Evolutionary conservation across 2,329 filamentous ascomycete species (phyloP).

Genomic region (Ophiosphaerella narmari): DNA sequence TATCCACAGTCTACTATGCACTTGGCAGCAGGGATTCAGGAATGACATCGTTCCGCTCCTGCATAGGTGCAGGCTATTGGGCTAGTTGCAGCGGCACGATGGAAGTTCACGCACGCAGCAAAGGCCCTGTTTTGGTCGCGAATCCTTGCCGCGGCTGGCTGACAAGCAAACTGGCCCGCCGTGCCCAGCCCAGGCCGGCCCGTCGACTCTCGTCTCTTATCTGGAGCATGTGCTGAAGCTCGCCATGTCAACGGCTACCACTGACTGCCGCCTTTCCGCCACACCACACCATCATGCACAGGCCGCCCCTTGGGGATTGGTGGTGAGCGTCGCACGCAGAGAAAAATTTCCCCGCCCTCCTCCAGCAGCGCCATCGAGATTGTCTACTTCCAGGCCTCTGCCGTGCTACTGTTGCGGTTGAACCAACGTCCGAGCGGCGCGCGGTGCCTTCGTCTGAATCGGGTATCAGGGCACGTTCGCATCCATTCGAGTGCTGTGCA

Average conservation of each 20-base stretch:
- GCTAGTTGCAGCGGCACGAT: background rate
- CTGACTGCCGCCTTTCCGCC: background rate
- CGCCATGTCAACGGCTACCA: slow-evolving; percentile 1
- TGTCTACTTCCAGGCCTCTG: background rate
- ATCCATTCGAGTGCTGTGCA: background rate
- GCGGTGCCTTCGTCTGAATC: slow-evolving; percentile 2
- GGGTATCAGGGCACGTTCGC: slow-evolving; percentile 1
- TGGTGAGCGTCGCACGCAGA: background rate
- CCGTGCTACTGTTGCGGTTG: background rate
- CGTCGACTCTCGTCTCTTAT: background rate
- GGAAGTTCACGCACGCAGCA: background rate
- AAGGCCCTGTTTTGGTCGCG: slow-evolving; percentile 1
- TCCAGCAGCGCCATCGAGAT: background rate
- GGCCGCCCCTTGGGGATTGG: background rate
- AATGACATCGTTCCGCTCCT: slow-evolving; percentile 9
- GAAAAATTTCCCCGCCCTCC: background rate
- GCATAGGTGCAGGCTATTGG: background rate
- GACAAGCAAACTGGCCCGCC: too few relatives aligned
- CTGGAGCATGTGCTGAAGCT: background rate
- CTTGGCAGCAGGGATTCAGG: background rate
- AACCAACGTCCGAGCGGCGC: background rate
- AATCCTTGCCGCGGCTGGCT: background rate
- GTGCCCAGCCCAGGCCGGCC: too few relatives aligned
- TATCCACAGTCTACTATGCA: background rate
- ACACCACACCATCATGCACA: background rate